Evolutionary conservation across 2,329 filamentous ascomycete species (phyloP).

Genomic region (Arthrinium puccinioides): DNA sequence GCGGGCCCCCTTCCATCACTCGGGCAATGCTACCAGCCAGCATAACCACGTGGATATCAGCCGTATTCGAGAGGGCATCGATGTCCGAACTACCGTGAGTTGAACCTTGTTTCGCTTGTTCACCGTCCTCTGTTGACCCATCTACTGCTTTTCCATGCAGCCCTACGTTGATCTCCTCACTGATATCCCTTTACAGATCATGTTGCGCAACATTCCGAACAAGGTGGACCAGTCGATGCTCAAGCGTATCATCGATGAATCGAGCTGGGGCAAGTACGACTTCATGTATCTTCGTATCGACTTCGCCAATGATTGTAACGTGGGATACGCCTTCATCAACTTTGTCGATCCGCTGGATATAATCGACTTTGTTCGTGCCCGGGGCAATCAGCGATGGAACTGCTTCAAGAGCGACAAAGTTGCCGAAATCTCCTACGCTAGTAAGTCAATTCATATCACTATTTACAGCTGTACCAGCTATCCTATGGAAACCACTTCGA

Average conservation of each 20-base stretch:
- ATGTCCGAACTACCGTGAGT: slow-evolving; percentile 75
- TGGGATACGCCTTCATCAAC: slow-evolving; percentile 97
- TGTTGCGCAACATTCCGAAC: slow-evolving; percentile 93
- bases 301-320: slow-evolving; percentile 78
- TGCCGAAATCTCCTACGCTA: slow-evolving; percentile 90
- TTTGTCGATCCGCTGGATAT: slow-evolving; percentile 75
- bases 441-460: no score
- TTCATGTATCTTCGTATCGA: slow-evolving; percentile 94
- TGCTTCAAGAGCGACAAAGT: slow-evolving; percentile 79
- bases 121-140: no score
- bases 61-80: slow-evolving; percentile 56
- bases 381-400: slow-evolving; percentile 69
- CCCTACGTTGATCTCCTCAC: slow-evolving; percentile 12
- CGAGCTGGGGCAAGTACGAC: slow-evolving; percentile 77
- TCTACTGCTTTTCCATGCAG: not conserved
- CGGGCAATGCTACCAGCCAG: slow-evolving; percentile 35
- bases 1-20: slow-evolving; percentile 33
- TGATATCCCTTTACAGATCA: slow-evolving; percentile 57
- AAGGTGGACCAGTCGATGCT: slow-evolving; percentile 73
- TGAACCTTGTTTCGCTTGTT: no score
- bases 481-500: no score
- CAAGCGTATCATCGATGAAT: slow-evolving; percentile 72
- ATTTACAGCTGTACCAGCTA: no score
- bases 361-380: slow-evolving; percentile 62
- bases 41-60: slow-evolving; percentile 57